Evolutionary conservation across 208 protist genomes (phyloP), one percentile per base, ranked within the genome.

Genomic region (Novymonas esmeraldas): DNA sequence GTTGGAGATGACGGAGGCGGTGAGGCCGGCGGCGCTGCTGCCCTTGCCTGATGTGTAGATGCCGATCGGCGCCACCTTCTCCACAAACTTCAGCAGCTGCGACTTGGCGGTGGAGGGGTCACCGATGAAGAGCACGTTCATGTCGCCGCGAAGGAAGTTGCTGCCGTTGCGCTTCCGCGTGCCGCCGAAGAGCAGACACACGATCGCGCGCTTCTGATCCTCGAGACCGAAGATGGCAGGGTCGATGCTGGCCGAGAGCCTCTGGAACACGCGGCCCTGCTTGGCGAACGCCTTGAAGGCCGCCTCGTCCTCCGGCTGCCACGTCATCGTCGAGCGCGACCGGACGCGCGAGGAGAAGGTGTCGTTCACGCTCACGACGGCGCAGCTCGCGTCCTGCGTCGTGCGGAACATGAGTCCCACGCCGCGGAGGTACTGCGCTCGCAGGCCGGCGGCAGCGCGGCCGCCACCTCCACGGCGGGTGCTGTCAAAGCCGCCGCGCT

Each of bases 21-120:
- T 99, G 26, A 99, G 77, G 44, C 99, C 99, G 0, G 98, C 90
- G 0, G 95, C 96, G 26, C 98, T 98, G 44, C 98, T 98, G 22
- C 98, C 99, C 71, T 99, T 99, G 67, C 99, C 99, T 26, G 92
- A 98, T 6, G 99, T 99, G 73, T 99, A 99, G 24, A 99, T 98
- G n/a, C 92, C 96, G 45, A 98, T 98, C 1, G 97, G 97, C 7
- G 97, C 94, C 0, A 98, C 95, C 59, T 98, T 92, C 73, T 99
- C 97, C 5, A 98, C 97, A 70, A 99, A 99, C 84, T 99, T 99
- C 11, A 99, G 83, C 18, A 99, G 85, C 84, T 99, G 98, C 29
- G 94, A 99, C 71, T 99, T 99, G 9, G 98, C 99, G 7, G 98
- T 99, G 28, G 98, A 99, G 0, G 99, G 99, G 77, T 99, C 99